Conservation (phyloP, 2,329 filamentous ascomycete genomes). For the Ophiostoma montium region DNA sequence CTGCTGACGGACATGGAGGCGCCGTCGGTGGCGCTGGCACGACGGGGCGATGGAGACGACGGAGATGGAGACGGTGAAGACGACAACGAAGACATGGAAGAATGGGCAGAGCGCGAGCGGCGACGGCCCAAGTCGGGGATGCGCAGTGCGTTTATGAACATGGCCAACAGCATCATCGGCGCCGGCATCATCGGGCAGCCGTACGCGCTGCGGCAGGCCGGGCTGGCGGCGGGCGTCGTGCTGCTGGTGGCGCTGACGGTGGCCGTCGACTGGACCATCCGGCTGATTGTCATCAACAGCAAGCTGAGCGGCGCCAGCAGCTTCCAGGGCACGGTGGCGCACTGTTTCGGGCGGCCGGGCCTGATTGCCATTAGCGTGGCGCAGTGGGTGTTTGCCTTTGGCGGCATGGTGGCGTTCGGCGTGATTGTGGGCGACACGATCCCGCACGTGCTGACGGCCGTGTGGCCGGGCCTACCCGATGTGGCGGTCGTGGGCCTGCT, state of each 20-base stretch:
- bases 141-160: constrained; percentile 93
- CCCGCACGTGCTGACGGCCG: constrained; percentile 68
- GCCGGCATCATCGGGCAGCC: constrained; percentile 71
- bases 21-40: constrained; percentile 57
- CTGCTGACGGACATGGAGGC: constrained; percentile 74
- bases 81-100: constrained; percentile 24
- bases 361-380: constrained; percentile 79
- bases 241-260: constrained; percentile 69
- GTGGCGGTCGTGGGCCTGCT: constrained; percentile 71
- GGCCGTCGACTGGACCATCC: constrained; percentile 92
- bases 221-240: constrained; percentile 63
- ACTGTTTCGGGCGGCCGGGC: constrained; percentile 81
- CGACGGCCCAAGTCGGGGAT: constrained; percentile 70
- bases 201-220: constrained; percentile 90
- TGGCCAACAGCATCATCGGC: constrained; percentile 96
- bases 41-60: constrained; percentile 17
- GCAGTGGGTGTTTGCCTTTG: constrained; percentile 97
- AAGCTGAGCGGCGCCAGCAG: constrained; percentile 89
- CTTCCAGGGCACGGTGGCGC: constrained; percentile 90
- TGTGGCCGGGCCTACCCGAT: constrained; percentile 62
- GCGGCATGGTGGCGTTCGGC: constrained; percentile 95
- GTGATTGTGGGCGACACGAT: constrained; percentile 96
- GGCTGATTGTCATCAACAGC: constrained; percentile 91
- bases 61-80: background rate
- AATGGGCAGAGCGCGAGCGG: constrained; percentile 39